Evolutionary conservation across 257 asterid species (phyloP).

Genomic region (Salvia splendens): DNA sequence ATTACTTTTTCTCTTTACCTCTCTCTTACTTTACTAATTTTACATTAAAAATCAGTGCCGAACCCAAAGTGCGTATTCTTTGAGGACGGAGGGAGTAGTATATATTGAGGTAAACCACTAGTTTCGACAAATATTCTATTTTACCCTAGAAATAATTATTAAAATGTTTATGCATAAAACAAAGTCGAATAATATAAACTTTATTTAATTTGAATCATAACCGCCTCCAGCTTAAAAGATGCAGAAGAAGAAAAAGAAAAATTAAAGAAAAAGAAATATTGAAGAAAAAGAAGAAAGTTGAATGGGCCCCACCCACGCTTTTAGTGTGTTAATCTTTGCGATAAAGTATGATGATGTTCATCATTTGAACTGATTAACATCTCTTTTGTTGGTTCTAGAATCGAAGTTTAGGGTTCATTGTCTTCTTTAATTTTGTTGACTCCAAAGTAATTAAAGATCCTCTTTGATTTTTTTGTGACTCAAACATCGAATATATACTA

Average conservation of each 20-base stretch:
- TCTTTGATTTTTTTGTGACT: constrained; percentile 35
- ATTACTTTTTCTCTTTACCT: too few relatives aligned
- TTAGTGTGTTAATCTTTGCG: not conserved
- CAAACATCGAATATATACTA: not conserved
- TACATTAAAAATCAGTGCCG: too few relatives aligned
- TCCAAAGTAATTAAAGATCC: constrained; percentile 35
- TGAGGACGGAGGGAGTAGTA: too few relatives aligned
- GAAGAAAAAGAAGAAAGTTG: constrained; percentile 27
- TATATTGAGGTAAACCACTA: too few relatives aligned
- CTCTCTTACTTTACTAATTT: too few relatives aligned
- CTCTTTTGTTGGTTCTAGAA: constrained; percentile 37
- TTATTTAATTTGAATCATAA: not conserved
- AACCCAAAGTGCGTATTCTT: too few relatives aligned
- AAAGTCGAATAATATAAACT: not conserved
- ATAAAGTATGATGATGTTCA: constrained; percentile 30
- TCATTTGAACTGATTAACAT: constrained; percentile 29
- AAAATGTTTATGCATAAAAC: not conserved
- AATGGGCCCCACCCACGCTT: not conserved
- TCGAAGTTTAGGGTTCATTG: constrained; percentile 19
- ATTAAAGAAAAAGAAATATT: not conserved
- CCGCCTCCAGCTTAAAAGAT: not conserved
- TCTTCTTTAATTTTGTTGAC: constrained; percentile 29
- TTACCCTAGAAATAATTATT: too few relatives aligned
- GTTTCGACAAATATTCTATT: too few relatives aligned
- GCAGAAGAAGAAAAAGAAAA: not conserved